phyloP scores from a whole-genome alignment of 768 basidiomycete genomes.

The Xerocomellus chrysenteron region DNA sequence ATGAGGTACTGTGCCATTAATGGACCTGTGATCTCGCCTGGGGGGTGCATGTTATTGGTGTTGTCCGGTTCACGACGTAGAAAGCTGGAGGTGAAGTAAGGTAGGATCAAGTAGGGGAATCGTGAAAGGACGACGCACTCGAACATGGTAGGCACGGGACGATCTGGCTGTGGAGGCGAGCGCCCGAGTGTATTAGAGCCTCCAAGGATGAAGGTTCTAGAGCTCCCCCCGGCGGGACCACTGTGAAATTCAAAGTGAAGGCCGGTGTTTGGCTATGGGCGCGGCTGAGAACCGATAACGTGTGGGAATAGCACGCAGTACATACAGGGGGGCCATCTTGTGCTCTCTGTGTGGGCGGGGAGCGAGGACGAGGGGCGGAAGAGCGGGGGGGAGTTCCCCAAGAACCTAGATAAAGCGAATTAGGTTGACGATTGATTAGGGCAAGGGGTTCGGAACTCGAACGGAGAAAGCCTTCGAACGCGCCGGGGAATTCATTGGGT shows the following conservation, averaged over 20 bases:
- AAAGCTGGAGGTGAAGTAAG: constrained; percentile 30
- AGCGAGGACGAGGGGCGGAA: constrained; percentile 9
- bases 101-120: too few relatives aligned
- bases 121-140: constrained; percentile 42
- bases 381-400: not conserved
- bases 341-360: constrained; percentile 15
- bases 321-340: constrained; percentile 19
- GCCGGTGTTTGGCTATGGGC: constrained; percentile 19
- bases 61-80: constrained; percentile 29
- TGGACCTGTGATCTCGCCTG: constrained; percentile 52
- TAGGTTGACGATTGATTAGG: not conserved
- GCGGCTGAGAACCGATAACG: not conserved
- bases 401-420: constrained; percentile 5
- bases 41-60: constrained; percentile 18
- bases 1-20: constrained; percentile 75
- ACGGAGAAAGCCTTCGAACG: constrained; percentile 53
- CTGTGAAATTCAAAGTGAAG: constrained; percentile 39
- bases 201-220: constrained; percentile 40
- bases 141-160: constrained; percentile 43
- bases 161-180: constrained; percentile 29
- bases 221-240: constrained; percentile 25
- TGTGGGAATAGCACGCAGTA: not conserved
- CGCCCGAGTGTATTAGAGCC: constrained; percentile 29
- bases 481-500: constrained; percentile 36
- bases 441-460: constrained; percentile 13